Evolutionary conservation across 208 protist genomes (phyloP), one percentile per base, ranked within the genome.

Genomic region (Giardia duodenalis): DNA sequence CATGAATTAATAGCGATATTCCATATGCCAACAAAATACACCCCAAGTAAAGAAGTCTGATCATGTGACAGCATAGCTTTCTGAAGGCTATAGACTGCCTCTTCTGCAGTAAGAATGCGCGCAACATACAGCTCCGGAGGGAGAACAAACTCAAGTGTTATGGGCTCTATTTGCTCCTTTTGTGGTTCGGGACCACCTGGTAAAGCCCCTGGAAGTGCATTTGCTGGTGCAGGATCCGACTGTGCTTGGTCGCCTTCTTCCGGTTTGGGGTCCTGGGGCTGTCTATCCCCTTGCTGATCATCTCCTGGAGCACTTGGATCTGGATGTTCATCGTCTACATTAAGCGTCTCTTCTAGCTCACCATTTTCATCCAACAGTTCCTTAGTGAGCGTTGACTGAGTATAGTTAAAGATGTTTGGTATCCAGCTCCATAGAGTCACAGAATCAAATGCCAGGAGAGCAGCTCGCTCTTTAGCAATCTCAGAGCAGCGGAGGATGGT

Each of bases 271-370:
- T 76, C 57, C 30, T 76, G 19, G 10, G 57, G 19, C 57, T 76
- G 57, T 39, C 19, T 30, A 39, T 76, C 57, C 10, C 19, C 19
- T 76, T 76, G 57, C 30, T 39, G 19, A 39, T 76, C 19, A 30
- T 76, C 57, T 30, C 30, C 57, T 39, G 57, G 57, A 39, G 57
- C 57, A n/a, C n/a, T n/a, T n/a, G n/a, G n/a, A n/a, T n/a, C n/a
- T n/a, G n/a, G n/a, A n/a, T n/a, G n/a, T n/a, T n/a, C n/a, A 76
- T 76, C 57, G 30, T 76, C 57, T 39, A 76, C 57, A 76, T 76
- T 76, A 10, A 76, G 57, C 19, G 57, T 76, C 30, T 76, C 57
- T 76, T 76, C 57, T 39, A 30, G 19, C 10, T 30, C 57, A 39
- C 57, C 57, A 76, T 76, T 10, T 76, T 76, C 57, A 76, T 76